A percentile compares a stretch with the other conserved stretches of the same genome.
phyloP scores from a whole-genome alignment of 306 rosid species.

The Pueraria montana region DNA sequence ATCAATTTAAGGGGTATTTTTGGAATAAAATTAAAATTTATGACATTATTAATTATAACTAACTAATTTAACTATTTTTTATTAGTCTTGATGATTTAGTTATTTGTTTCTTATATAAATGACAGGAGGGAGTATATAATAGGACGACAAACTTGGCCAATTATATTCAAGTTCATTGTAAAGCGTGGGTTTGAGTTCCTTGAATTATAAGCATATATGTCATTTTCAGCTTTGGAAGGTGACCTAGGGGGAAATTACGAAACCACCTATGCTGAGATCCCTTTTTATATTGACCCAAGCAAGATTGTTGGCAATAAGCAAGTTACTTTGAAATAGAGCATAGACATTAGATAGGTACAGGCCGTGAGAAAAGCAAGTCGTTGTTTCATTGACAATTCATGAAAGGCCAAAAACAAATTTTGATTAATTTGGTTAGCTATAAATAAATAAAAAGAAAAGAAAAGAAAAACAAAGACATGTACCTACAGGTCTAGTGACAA shows the following conservation, averaged over 20 bases:
- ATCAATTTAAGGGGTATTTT: no score
- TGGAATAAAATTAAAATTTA: no score
- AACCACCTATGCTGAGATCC: not conserved
- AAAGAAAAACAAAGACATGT: not conserved
- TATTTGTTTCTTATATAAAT: no score
- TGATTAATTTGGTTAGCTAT: not conserved
- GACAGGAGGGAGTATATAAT: no score
- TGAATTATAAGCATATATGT: constrained; percentile 38
- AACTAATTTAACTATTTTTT: no score
- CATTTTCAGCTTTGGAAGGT: constrained; percentile 10
- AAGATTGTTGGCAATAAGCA: not conserved
- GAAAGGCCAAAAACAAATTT: constrained; percentile 17
- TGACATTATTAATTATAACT: no score
- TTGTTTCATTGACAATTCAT: constrained; percentile 8
- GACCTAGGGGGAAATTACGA: not conserved
- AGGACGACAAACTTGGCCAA: constrained; percentile 27
- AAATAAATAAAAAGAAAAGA: not conserved
- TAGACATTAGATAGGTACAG: not conserved
- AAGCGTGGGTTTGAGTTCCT: not conserved
- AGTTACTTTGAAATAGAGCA: not conserved
- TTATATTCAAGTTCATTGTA: constrained; percentile 29
- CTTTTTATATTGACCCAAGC: constrained; percentile 17
- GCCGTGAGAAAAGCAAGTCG: not conserved
- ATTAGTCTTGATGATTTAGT: no score
- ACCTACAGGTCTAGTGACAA: not conserved